Percentiles rank a stretch among this genome's conserved stretches.
phyloP scores from a whole-genome alignment of 169 alveolate species.

The Cryptosporidium felis region DNA sequence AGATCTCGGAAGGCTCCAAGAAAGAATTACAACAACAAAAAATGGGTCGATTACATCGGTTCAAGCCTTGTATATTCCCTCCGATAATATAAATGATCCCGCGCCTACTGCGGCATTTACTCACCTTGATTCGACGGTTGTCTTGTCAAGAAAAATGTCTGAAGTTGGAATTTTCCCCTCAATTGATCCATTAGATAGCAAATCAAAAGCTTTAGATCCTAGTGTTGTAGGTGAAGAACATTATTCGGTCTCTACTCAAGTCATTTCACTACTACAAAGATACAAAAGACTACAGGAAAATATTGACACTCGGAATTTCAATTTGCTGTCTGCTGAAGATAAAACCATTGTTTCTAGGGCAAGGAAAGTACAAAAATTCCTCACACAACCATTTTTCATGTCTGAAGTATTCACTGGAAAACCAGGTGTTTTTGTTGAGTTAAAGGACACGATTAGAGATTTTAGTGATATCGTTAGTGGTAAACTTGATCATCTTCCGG shows the following conservation, averaged over 20 bases:
- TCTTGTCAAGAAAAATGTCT: slow-evolving; percentile 93
- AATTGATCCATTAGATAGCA: slow-evolving; percentile 97
- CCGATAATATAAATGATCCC: slow-evolving; percentile 98
- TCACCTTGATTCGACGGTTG: slow-evolving; percentile 97
- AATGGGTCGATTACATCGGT: slow-evolving; percentile 98
- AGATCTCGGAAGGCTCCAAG: slow-evolving; percentile 95
- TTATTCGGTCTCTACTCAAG: slow-evolving; percentile 93
- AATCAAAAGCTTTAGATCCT: slow-evolving; percentile 93
- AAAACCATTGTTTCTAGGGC: slow-evolving; percentile 96
- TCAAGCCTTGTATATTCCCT: slow-evolving; percentile 98
- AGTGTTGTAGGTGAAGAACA: slow-evolving; percentile 92
- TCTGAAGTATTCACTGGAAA: slow-evolving; percentile 96
- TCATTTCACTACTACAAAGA: slow-evolving; percentile 93
- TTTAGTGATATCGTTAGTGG: slow-evolving; percentile 91
- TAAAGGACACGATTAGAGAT: slow-evolving; percentile 90
- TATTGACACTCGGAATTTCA: slow-evolving; percentile 95
- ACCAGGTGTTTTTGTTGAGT: slow-evolving; percentile 93
- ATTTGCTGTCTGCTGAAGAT: slow-evolving; percentile 96
- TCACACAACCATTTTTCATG: slow-evolving; percentile 96
- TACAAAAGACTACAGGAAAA: slow-evolving; percentile 94
- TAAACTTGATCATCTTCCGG: slow-evolving; percentile 95
- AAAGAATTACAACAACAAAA: slow-evolving; percentile 96
- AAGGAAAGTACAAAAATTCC: slow-evolving; percentile 92
- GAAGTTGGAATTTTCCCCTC: slow-evolving; percentile 99
- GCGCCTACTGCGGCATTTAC: slow-evolving; percentile 99